Conservation (phyloP, 73 alveolate species). For the Symbiodinium natans region DNA sequence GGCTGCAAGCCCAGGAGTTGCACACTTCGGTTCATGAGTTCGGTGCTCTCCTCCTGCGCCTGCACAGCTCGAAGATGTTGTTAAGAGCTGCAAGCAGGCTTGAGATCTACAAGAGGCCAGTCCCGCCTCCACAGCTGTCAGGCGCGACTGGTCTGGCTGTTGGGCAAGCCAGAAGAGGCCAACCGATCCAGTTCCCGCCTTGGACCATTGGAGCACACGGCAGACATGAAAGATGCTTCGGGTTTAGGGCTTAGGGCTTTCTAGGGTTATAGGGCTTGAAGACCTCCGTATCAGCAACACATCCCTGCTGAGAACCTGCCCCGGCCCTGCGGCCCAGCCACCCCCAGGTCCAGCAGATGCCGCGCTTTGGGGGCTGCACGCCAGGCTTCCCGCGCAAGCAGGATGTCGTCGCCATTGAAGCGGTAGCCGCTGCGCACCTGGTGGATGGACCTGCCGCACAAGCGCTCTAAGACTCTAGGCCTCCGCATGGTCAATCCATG, state of each 20-base stretch:
- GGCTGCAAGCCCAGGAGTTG: not conserved
- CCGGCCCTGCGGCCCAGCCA: no score
- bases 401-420: slow-evolving; percentile 70
- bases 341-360: slow-evolving; percentile 47
- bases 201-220: no score
- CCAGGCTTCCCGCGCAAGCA: slow-evolving; percentile 68
- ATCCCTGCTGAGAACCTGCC: no score
- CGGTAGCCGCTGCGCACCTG: slow-evolving; percentile 67
- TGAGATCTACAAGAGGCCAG: no score
- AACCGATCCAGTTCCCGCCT: slow-evolving; percentile 58
- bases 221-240: no score
- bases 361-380: slow-evolving; percentile 3
- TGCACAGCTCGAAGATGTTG: not conserved
- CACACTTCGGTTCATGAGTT: slow-evolving; percentile 36
- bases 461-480: no score
- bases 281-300: no score
- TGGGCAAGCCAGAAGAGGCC: slow-evolving; percentile 89
- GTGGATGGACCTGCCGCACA: not conserved
- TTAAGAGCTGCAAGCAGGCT: not conserved
- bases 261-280: no score
- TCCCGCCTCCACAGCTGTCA: not conserved
- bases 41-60: slow-evolving; percentile 66
- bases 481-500: not conserved
- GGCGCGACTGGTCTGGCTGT: not conserved
- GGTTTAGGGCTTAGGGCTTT: no score